Evolutionary conservation across 176 grass and related monocot species (phyloP), one percentile per base, ranked within the genome.

Genomic region (Melocanna baccifera): DNA sequence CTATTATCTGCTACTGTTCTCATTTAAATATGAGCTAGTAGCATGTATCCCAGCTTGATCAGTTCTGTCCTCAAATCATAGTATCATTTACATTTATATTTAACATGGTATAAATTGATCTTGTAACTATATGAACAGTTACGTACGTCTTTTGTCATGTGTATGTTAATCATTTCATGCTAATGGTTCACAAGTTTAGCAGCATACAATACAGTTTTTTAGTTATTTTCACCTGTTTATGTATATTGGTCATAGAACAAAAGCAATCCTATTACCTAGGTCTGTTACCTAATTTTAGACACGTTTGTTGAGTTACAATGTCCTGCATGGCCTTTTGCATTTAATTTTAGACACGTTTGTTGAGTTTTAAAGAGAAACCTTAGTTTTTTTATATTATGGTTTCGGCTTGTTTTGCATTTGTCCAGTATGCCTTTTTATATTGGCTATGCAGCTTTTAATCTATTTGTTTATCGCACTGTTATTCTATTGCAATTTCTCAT

Each of bases 401-500:
- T 78, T 62, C 52, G 7, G 16, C 32, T 62, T 83, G 42, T 71
- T 81, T 83, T 69, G 23, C 52, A 23, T 70, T 41, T 74, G 23
- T 61, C 42, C 29, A 28, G 18, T 67, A 59, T 83, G 59, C 30
- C 9, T 41, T 16, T 41, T 50, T 78, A 40, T 47, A 19, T 12
- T 34, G 48, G 0, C 15, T 72, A 39, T 77, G 25, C 1, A 43
- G 29, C 1, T 62, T 79, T 59, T 59, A 15, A 47, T 78, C 6
- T 72, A 65, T 68, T 32, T 78, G 14, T 67, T 57, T 12, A 68
- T 86, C 62, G 7, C 22, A 30, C 48, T 79, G 45, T 61, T 69
- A 61, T 86, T 85, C 11, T 86, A 62, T 82, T 82, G 63, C 41
- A 84, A 19, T 43, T 71, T 85, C 40, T 64, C 23, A 23, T 69